phyloP scores from a whole-genome alignment of 768 basidiomycete species.

The Holtermanniella nyarrowii region DNA sequence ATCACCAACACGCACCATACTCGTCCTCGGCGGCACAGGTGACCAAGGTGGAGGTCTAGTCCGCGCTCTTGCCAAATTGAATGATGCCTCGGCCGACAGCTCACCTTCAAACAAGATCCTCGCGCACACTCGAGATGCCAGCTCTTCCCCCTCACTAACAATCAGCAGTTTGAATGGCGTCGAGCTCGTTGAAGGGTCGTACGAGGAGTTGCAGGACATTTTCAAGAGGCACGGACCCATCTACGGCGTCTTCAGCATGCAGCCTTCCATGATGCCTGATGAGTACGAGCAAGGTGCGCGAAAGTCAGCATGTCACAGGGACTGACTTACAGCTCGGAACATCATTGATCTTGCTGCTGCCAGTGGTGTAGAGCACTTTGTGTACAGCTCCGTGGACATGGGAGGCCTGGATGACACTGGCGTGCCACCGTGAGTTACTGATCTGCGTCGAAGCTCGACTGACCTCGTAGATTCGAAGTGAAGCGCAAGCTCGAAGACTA shows the following conservation, averaged over 20 bases:
- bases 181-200: constrained; percentile 7
- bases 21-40: constrained; percentile 12
- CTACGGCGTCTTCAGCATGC: constrained; percentile 6
- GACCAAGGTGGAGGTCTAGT: constrained; percentile 11
- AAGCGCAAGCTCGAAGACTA: constrained; percentile 3
- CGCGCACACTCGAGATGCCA: constrained; percentile 9
- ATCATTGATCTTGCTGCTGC: constrained; percentile 8
- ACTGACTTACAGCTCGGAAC: neutral
- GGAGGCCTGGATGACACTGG: constrained; percentile 3
- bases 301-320: neutral
- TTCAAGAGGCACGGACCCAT: constrained; percentile 4
- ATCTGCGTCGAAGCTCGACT: neutral
- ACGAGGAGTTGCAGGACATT: constrained; percentile 4
- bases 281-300: neutral
- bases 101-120: constrained; percentile 4
- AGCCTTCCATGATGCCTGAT: neutral
- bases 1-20: constrained; percentile 11
- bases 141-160: constrained; percentile 4
- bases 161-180: constrained; percentile 5
- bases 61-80: constrained; percentile 1
- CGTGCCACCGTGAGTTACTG: neutral
- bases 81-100: constrained; percentile 1
- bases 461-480: constrained; percentile 6
- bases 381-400: constrained; percentile 9
- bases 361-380: constrained; percentile 12